A percentile compares a stretch with the other conserved stretches of the same genome.
phyloP scores from a whole-genome alignment of 2,329 filamentous ascomycete genomes.

The Cadophora gregata region DNA sequence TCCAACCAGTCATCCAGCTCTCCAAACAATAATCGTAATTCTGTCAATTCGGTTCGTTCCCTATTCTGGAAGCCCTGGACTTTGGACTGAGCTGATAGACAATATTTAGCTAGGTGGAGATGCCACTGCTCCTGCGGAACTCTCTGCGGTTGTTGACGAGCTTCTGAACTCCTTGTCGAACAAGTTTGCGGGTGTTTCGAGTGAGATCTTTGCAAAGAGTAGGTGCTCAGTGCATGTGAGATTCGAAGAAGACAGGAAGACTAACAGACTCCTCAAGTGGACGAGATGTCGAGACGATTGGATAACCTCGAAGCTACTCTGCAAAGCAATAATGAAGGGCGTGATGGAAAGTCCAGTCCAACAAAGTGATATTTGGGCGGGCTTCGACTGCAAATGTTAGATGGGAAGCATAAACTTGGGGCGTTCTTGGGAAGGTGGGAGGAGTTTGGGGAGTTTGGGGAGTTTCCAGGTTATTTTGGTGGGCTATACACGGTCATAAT shows the following conservation, averaged over 20 bases:
- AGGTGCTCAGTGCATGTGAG: conserved; percentile 25
- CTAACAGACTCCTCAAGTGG: conserved; percentile 64
- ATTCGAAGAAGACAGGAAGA: not conserved
- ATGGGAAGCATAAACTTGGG: not conserved
- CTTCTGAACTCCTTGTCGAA: conserved; percentile 82
- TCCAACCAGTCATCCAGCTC: conserved; percentile 33
- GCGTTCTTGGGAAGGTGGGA: conserved; percentile 17
- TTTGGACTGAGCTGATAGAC: conserved; percentile 12
- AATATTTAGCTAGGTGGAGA: conserved; percentile 34
- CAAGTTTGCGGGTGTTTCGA: conserved; percentile 85
- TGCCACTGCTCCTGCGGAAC: conserved; percentile 40
- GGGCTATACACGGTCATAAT: conserved; percentile 14
- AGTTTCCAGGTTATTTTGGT: not conserved
- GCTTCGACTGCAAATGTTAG: not conserved
- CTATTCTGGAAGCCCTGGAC: conserved; percentile 1
- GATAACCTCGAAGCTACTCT: conserved; percentile 69
- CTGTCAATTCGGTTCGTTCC: conserved; percentile 33
- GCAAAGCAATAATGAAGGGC: conserved; percentile 36
- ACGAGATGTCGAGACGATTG: conserved; percentile 87
- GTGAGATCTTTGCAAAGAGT: conserved; percentile 91
- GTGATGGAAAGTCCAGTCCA: conserved; percentile 38
- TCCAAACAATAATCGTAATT: conserved; percentile 31
- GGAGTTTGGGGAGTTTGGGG: not conserved
- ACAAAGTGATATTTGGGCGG: conserved; percentile 29
- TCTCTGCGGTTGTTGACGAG: conserved; percentile 74